Percentiles rank a stretch among this genome's conserved stretches.
These are phyloP conservation scores for Guadua angustifolia DNA, from an alignment of 176 grass and related monocot genomes.

Conservation along the genomic window DNA sequence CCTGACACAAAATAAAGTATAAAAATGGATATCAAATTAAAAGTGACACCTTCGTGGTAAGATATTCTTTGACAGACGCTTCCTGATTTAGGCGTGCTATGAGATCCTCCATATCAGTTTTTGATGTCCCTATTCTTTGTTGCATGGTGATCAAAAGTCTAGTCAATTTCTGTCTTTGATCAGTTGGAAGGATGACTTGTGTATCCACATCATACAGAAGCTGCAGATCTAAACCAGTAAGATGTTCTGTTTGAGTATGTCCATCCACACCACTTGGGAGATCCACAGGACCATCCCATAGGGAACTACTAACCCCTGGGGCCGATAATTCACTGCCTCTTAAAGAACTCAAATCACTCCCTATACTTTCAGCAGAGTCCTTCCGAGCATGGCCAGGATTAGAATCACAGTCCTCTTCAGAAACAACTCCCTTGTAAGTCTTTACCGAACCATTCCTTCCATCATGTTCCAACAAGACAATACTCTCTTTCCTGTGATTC, in stretches of 20 bases:
- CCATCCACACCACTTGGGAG: constrained; percentile 61
- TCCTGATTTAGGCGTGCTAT: constrained; percentile 95
- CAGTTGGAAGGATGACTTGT: constrained; percentile 85
- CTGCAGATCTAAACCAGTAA: constrained; percentile 58
- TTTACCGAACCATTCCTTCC: constrained; percentile 46
- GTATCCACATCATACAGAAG: constrained; percentile 60
- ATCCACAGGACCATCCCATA: constrained; percentile 75
- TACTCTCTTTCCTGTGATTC: constrained; percentile 50
- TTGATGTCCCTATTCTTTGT: constrained; percentile 79
- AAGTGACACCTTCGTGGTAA: constrained; percentile 81
- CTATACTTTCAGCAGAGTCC: constrained; percentile 87
- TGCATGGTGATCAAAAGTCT: constrained; percentile 86
- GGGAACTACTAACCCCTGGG: constrained; percentile 62
- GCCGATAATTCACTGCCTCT: constrained; percentile 82
- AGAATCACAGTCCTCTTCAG: constrained; percentile 59
- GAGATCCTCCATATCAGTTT: constrained; percentile 98
- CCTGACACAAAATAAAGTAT: constrained; percentile 20
- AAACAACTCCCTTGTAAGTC: constrained; percentile 45
- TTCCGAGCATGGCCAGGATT: constrained; percentile 68
- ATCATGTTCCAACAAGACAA: constrained; percentile 49
- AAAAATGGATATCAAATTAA: constrained; percentile 27
- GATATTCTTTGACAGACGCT: constrained; percentile 95
- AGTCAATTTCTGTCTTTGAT: constrained; percentile 82
- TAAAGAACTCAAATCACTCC: constrained; percentile 95
- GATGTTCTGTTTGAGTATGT: constrained; percentile 60